Conservation (phyloP, 495 filamentous ascomycete genomes). For the Parmelia sp. region DNA sequence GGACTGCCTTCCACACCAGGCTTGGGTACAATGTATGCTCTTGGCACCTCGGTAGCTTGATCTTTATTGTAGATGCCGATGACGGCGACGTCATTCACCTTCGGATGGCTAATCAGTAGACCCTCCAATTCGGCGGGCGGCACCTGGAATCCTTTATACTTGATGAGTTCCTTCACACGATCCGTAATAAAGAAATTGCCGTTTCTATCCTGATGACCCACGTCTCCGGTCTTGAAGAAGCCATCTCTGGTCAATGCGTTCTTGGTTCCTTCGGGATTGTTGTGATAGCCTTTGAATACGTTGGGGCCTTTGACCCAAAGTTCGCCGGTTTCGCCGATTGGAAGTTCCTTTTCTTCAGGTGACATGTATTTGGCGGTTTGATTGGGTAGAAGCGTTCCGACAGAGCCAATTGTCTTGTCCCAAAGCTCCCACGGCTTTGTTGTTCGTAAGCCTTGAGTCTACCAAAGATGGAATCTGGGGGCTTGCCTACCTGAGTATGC, state of each 20-base stretch:
- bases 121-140: conserved; percentile 83
- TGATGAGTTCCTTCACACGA: conserved; percentile 86
- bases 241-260: conserved; percentile 53
- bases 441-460: conserved; percentile 30
- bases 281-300: conserved; percentile 69
- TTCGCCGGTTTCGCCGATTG: conserved; percentile 58
- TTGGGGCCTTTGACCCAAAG: conserved; percentile 55
- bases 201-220: conserved; percentile 53
- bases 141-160: conserved; percentile 82
- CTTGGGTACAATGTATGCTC: conserved; percentile 70
- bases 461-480: conserved; percentile 35
- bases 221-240: conserved; percentile 62
- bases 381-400: conserved; percentile 74
- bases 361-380: conserved; percentile 78
- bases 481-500: conserved; percentile 37
- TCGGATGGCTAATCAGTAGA: conserved; percentile 60
- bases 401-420: conserved; percentile 68
- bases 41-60: conserved; percentile 72
- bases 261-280: conserved; percentile 59
- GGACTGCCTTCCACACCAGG: conserved; percentile 47
- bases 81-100: conserved; percentile 79
- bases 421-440: conserved; percentile 65
- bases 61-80: conserved; percentile 67
- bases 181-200: conserved; percentile 71
- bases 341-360: conserved; percentile 52